phyloP scores from a whole-genome alignment of 306 rosid species.

The Cucumis hystrix region DNA sequence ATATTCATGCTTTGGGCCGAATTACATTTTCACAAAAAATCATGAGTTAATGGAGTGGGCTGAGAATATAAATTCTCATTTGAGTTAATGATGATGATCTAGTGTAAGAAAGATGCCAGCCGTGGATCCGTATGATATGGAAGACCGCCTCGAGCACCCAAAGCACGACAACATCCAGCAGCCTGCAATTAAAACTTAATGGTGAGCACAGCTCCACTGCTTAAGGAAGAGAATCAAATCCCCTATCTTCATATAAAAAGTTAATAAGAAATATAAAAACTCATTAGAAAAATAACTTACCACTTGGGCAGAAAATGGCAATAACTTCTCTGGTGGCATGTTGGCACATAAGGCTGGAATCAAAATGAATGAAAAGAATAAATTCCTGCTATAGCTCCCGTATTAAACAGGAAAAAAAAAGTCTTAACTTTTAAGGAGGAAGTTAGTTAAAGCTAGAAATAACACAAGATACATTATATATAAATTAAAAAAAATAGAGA shows the following conservation, averaged over 20 bases:
- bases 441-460: not conserved
- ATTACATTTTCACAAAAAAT: not conserved
- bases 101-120: constrained; percentile 37
- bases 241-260: not conserved
- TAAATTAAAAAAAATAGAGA: too few relatives aligned
- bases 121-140: constrained; percentile 55
- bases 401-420: not conserved
- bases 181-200: constrained; percentile 39
- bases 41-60: not conserved
- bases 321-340: constrained; percentile 75
- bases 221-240: not conserved
- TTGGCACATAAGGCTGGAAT: constrained; percentile 63
- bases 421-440: not conserved
- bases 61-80: not conserved
- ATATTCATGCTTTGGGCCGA: not conserved
- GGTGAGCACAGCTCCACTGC: not conserved
- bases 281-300: constrained; percentile 24
- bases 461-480: not conserved
- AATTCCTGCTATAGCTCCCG: not conserved
- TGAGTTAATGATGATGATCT: not conserved
- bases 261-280: not conserved
- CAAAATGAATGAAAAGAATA: constrained; percentile 7
- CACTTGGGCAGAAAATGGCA: constrained; percentile 82
- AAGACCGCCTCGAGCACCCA: constrained; percentile 88
- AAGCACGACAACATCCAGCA: constrained; percentile 62